Conservation (phyloP, 331 rosid genomes). For the Rosa hybrid region DNA sequence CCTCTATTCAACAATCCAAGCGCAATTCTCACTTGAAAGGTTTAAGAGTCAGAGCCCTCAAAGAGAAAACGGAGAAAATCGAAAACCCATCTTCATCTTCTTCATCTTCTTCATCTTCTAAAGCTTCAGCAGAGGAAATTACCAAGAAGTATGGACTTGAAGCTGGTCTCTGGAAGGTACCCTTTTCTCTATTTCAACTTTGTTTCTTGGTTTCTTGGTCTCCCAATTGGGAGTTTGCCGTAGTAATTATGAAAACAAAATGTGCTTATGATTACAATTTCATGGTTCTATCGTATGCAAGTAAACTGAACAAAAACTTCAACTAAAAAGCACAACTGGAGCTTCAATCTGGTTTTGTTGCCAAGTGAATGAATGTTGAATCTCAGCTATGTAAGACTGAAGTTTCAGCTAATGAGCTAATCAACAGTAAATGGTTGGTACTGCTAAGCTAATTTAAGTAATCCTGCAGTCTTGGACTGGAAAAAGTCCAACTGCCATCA, state of each 20-base stretch:
- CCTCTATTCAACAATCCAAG: slow-evolving; percentile 34
- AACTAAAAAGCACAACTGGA: background rate
- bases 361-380: background rate
- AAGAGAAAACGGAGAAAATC: slow-evolving; percentile 72
- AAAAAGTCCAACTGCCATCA: background rate
- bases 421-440: background rate
- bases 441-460: background rate
- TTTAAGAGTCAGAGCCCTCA: slow-evolving; percentile 64
- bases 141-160: slow-evolving; percentile 89
- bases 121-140: slow-evolving; percentile 64
- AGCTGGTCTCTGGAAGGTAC: slow-evolving; percentile 96
- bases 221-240: background rate
- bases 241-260: background rate
- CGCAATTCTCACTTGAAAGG: slow-evolving; percentile 26
- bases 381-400: background rate
- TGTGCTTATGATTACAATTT: background rate
- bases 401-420: background rate
- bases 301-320: background rate
- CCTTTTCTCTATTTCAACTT: slow-evolving; percentile 23
- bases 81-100: slow-evolving; percentile 50
- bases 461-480: background rate
- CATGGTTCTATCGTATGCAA: background rate
- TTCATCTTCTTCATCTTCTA: slow-evolving; percentile 42
- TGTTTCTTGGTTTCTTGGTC: background rate
- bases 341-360: background rate